Evolutionary conservation across 306 rosid species (phyloP).

Genomic region (Glycine latifolia): DNA sequence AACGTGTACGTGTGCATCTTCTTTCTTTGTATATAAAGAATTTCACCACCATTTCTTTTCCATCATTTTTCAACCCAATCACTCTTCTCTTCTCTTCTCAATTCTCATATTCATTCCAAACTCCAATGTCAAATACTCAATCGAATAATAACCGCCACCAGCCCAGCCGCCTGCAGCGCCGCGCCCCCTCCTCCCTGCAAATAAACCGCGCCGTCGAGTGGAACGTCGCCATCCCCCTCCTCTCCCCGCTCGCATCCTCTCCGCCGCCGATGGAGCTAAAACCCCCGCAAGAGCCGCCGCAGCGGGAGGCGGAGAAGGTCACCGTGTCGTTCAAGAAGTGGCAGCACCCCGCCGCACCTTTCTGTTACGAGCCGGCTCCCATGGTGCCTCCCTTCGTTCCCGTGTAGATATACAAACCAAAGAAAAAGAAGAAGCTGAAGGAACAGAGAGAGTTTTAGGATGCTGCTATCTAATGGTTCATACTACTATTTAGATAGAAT

Average conservation of each 20-base stretch:
- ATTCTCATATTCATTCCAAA: background rate
- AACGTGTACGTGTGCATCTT: conserved; percentile 25
- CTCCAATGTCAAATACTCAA: conserved; percentile 64
- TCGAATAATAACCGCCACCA: conserved; percentile 45
- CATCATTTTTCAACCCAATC: background rate
- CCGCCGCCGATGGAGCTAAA: conserved; percentile 55
- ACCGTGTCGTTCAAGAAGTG: conserved; percentile 64
- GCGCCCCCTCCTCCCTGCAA: conserved; percentile 81
- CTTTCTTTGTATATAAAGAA: background rate
- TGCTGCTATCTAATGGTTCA: conserved; percentile 13
- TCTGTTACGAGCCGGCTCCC: conserved; percentile 64
- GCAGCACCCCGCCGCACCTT: conserved; percentile 99
- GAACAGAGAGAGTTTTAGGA: background rate
- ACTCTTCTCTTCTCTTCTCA: background rate
- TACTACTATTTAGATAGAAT: background rate
- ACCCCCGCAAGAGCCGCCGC: conserved; percentile 43
- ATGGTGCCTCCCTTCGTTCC: conserved; percentile 69
- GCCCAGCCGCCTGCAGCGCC: conserved; percentile 77
- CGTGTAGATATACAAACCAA: conserved; percentile 40
- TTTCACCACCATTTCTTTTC: background rate
- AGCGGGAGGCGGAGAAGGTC: conserved; percentile 56
- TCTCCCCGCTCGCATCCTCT: conserved; percentile 77
- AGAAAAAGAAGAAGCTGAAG: background rate
- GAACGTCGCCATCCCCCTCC: conserved; percentile 92
- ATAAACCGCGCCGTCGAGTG: conserved; percentile 67